A percentile compares a stretch with the other conserved stretches of the same genome.
Conservation (phyloP, 2,329 filamentous ascomycete species). For the Juglanconis sp. region DNA sequence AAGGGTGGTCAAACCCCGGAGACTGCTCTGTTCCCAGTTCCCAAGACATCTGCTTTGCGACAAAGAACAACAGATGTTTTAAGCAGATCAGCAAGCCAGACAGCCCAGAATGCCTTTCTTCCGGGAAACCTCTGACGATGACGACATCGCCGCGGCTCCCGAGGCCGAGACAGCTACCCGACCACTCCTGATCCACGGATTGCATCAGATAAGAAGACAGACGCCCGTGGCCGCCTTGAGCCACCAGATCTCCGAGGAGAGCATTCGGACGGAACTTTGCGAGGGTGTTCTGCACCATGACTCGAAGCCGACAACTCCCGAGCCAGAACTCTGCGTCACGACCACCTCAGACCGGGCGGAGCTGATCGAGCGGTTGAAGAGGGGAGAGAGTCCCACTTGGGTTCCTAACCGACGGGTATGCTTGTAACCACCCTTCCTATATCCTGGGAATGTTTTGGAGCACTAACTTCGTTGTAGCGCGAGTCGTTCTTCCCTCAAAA, state of each 20-base stretch:
- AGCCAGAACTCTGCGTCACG: conserved; percentile 24
- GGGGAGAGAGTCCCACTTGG: conserved; percentile 73
- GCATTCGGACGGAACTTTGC: conserved; percentile 58
- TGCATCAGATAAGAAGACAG: background rate
- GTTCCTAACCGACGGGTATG: conserved; percentile 60
- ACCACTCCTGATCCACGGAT: background rate
- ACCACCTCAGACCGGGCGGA: conserved; percentile 64
- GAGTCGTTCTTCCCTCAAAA: conserved; percentile 38
- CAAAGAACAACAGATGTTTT: background rate
- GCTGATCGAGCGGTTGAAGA: conserved; percentile 81
- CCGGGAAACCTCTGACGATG: conserved; percentile 11
- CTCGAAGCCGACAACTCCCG: conserved; percentile 28
- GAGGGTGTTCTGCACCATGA: conserved; percentile 53
- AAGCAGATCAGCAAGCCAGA: background rate
- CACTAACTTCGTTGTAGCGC: conserved; percentile 29
- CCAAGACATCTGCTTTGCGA: too few species aligned
- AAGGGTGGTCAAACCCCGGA: conserved; percentile 9
- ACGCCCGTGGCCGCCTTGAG: conserved; percentile 16
- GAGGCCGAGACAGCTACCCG: conserved; percentile 2
- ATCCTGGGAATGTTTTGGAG: too few species aligned
- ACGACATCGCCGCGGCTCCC: conserved; percentile 8
- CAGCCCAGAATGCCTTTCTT: conserved; percentile 17
- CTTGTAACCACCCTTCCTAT: background rate
- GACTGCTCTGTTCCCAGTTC: background rate
- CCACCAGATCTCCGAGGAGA: conserved; percentile 54